Percentiles rank a stretch among this genome's conserved stretches.
Evolutionary conservation across 495 filamentous ascomycete species (phyloP).

Genomic region (Xylaria cubensis): DNA sequence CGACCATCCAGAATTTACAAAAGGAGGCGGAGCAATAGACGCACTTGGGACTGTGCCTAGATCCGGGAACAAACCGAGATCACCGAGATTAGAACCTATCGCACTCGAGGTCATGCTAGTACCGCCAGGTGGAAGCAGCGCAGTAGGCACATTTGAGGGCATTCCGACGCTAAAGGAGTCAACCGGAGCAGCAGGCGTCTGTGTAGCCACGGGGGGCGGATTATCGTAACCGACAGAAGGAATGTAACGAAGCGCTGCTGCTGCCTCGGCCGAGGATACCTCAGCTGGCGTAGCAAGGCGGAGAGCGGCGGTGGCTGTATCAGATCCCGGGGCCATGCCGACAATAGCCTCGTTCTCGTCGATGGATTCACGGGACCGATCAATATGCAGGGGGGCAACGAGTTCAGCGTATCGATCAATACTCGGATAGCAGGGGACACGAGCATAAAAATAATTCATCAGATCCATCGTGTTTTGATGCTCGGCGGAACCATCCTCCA

Average conservation of each 20-base stretch:
- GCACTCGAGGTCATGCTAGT: not conserved
- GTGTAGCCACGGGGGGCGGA: not conserved
- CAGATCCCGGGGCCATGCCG: not conserved
- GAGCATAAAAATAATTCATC: not conserved
- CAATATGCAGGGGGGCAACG: conserved; percentile 11
- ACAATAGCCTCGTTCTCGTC: not conserved
- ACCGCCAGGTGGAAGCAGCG: not conserved
- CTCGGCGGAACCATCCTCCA: not conserved
- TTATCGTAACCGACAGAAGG: not conserved
- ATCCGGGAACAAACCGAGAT: not conserved
- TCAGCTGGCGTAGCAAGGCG: not conserved
- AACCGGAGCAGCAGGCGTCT: not conserved
- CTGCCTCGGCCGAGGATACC: not conserved
- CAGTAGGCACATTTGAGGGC: not conserved
- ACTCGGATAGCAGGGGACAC: not conserved
- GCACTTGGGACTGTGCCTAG: not conserved
- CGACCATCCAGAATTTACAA: not conserved
- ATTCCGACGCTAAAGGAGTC: not conserved
- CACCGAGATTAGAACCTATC: not conserved
- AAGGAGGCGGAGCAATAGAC: not conserved
- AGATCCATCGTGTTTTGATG: not conserved
- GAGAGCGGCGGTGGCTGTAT: not conserved
- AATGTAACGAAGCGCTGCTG: not conserved
- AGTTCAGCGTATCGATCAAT: not conserved
- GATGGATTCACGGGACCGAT: not conserved